Evolutionary conservation across 805 yeast species (phyloP), one percentile per base, ranked within the genome.

Genomic region (Candida sphagnicola): DNA sequence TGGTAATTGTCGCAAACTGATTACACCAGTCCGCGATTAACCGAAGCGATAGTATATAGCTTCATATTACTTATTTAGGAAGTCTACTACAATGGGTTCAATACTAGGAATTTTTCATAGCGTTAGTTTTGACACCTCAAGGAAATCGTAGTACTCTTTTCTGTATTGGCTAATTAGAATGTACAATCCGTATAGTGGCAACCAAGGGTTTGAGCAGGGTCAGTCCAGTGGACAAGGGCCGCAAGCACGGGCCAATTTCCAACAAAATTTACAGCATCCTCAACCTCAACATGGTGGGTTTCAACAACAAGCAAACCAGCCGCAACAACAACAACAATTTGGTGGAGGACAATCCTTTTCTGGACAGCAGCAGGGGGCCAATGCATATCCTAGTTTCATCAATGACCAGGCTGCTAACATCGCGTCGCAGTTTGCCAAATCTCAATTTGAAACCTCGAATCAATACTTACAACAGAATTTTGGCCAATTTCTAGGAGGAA

Each of bases 391-490:
- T 28, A 60, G 66, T 44, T 69, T 86, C 46, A 74, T 88, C 58
- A 77, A 74, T 46, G 95, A 87, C 55, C 90, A 95, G 24, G 75
- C 86, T 12, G 78, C 95, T 0, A 78, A 84, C 40, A 74, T 89
- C 72, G 96, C 96, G 1, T 75, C 90, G 18, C 95, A 88, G 53
- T 77, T 90, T 45, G 95, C 96, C 25, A 85, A 86, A 52, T 77
- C 77, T 38, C 96, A 97, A 1, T 75, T 93, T 42, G 77, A 78
- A 47, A 85, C 87, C 21, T 87, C 93, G 17, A 86, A 85, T 49
- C 82, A 82, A 45, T 85, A 85, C 61, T 61, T 88, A 57, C 85
- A 85, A 48, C 82, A 81, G 44, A 87, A 85, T 60, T 72, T 82
- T 47, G 75, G 75, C 16, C 67, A 66, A 30, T 65, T 72, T 48